phyloP scores from a whole-genome alignment of 352 stramenopile species.

The Phytophthora pisi region DNA sequence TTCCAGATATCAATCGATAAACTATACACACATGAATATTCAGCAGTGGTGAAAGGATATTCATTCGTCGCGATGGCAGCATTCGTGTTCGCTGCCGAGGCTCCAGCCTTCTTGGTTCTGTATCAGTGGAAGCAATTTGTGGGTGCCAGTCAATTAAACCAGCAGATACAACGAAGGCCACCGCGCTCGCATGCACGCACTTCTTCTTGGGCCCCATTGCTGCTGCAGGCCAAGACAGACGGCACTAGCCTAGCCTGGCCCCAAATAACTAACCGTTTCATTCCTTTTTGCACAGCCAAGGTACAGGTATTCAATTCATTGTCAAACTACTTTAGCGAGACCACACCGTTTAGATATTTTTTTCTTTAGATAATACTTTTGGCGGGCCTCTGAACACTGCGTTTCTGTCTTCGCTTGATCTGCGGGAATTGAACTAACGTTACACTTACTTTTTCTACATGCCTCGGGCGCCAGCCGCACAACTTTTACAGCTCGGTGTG shows the following conservation, averaged over 20 bases:
- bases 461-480: neutral
- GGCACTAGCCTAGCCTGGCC: neutral
- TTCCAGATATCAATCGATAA: neutral
- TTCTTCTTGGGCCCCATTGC: slow-evolving; percentile 58
- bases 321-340: neutral
- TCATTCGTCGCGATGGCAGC: slow-evolving; percentile 73
- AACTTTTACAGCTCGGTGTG: neutral
- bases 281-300: neutral
- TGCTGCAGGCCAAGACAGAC: neutral
- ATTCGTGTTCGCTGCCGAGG: slow-evolving; percentile 33
- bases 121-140: neutral
- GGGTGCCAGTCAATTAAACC: neutral
- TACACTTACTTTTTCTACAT: no score
- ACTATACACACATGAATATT: slow-evolving; percentile 1
- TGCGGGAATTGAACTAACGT: slow-evolving; percentile 5
- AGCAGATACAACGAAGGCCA: neutral
- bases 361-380: no score
- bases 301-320: neutral
- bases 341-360: no score
- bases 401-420: neutral
- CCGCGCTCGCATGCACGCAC: slow-evolving; percentile 18
- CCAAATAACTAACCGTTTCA: slow-evolving; percentile 22
- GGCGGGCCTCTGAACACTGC: no score
- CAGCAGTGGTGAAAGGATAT: slow-evolving; percentile 51
- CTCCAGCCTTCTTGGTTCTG: slow-evolving; percentile 36